phyloP scores from a whole-genome alignment of 352 stramenopile species.

The Phytophthora aleatoria region DNA sequence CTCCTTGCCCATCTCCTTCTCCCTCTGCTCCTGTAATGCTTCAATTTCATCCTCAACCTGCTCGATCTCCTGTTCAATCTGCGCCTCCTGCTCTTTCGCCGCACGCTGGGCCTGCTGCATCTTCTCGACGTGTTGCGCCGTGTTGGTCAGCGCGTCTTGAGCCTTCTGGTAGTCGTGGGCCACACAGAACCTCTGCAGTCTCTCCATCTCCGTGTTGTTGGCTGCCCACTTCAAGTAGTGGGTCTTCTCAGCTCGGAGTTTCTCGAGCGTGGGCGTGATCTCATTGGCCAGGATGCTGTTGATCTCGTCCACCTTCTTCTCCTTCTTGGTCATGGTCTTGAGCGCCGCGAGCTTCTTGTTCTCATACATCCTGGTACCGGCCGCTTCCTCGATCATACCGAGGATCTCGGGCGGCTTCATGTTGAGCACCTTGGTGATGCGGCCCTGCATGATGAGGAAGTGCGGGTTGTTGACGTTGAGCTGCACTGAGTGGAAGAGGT shows the following conservation, averaged over 20 bases:
- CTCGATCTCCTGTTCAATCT: constrained; percentile 71
- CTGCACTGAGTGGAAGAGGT: constrained; percentile 99
- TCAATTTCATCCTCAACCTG: constrained; percentile 88
- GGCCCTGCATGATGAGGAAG: constrained; percentile 99
- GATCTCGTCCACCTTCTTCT: constrained; percentile 99
- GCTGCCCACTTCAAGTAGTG: constrained; percentile 98
- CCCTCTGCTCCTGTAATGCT: constrained; percentile 66
- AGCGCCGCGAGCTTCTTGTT: constrained; percentile 98
- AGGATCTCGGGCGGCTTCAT: constrained; percentile 99
- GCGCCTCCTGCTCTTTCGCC: constrained; percentile 52
- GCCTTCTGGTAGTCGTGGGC: constrained; percentile 95
- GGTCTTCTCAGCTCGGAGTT: constrained; percentile 96
- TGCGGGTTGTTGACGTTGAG: constrained; percentile 99
- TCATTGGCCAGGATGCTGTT: constrained; percentile 98
- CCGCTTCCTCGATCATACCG: constrained; percentile 99
- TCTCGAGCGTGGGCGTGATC: constrained; percentile 99
- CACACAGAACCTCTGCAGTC: constrained; percentile 97
- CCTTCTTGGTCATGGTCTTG: constrained; percentile 99
- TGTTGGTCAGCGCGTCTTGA: constrained; percentile 86
- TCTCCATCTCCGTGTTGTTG: constrained; percentile 98
- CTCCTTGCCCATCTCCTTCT: constrained; percentile 89
- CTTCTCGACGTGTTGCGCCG: constrained; percentile 86
- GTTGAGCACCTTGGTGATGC: constrained; percentile 99
- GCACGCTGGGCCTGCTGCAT: constrained; percentile 89
- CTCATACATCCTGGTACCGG: constrained; percentile 99